Evolutionary conservation across 768 basidiomycete genomes (phyloP), one percentile per base, ranked within the genome.

Genomic region (Podaxis sp.): DNA sequence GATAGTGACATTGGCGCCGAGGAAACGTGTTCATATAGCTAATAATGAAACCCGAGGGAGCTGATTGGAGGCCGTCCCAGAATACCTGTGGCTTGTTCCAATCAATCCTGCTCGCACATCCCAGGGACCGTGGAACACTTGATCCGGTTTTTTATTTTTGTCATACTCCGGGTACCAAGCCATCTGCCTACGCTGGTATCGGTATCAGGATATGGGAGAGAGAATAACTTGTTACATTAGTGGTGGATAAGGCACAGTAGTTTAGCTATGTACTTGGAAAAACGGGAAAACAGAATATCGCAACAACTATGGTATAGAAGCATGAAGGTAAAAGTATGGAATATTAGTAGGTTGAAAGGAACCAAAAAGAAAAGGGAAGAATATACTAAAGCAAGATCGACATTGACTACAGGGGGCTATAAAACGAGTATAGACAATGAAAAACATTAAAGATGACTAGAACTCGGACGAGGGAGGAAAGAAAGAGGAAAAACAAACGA

Each of bases 281-380:
- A 40, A 11, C 22, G 17, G 15, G 24, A 52, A 30, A 28, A 17
- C 24, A 52, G 53, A 40, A 44, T 33, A 59, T 19, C 44, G 49
- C 36, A 59, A 52, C 48, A 52, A 53, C 52, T 61, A 61, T 53
- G 59, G 52, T 61, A 61, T 61, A 61, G 59, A 61, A 61, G 19
- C 11, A 52, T 57, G 56, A 26, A 24, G 24, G 56, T 28, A 36
- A 53, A 44, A 22, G 38, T 28, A 42, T 17, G 39, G 53, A 30
- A 17, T 24, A 61, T 61, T 61, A 53, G 28, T 39, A 51, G 58
- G 36, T 39, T 8, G 38, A 59, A 26, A 19, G 44, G n/a, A 46
- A 19, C 44, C 7, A 7, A 46, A 40, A 42, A 52, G 52, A 44
- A 52, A 53, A 3, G 22, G 22, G 42, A 52, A 9, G 22, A 28